Percentiles rank a stretch among this genome's conserved stretches.
Conservation (phyloP, 306 rosid species). For the Vigna nakashimae region DNA sequence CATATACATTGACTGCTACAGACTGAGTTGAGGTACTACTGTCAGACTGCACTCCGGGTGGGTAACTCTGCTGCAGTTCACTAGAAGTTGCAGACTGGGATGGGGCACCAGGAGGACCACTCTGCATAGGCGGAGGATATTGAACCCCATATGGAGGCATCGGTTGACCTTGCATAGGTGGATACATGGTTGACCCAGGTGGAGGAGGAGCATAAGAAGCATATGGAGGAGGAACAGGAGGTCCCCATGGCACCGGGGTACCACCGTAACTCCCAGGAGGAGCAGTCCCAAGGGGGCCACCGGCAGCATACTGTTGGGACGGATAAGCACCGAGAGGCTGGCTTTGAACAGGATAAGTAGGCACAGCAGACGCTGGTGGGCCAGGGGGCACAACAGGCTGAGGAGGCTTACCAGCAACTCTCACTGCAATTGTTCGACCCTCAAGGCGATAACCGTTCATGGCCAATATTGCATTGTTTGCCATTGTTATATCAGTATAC, state of each 20-base stretch:
- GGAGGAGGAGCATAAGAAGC: constrained; percentile 88
- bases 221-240: constrained; percentile 86
- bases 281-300: constrained; percentile 78
- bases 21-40: constrained; percentile 63
- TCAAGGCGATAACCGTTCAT: constrained; percentile 97
- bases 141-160: constrained; percentile 83
- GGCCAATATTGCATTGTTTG: constrained; percentile 81
- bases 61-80: constrained; percentile 82
- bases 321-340: constrained; percentile 86
- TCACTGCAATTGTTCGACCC: constrained; percentile 94
- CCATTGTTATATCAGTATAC: constrained; percentile 91
- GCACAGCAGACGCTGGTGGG: constrained; percentile 74
- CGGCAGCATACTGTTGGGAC: constrained; percentile 81
- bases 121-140: constrained; percentile 76
- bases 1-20: constrained; percentile 61
- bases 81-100: constrained; percentile 68
- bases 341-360: constrained; percentile 77
- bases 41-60: constrained; percentile 93
- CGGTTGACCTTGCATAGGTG: constrained; percentile 78
- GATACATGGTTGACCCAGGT: constrained; percentile 88
- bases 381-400: constrained; percentile 92
- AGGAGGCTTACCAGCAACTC: constrained; percentile 99
- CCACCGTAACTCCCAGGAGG: constrained; percentile 72
- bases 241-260: constrained; percentile 94
- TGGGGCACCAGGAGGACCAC: constrained; percentile 87